Evolutionary conservation across 176 grass and related monocot genomes (phyloP), one percentile per base, ranked within the genome.

Genomic region (Cocos nucifera): DNA sequence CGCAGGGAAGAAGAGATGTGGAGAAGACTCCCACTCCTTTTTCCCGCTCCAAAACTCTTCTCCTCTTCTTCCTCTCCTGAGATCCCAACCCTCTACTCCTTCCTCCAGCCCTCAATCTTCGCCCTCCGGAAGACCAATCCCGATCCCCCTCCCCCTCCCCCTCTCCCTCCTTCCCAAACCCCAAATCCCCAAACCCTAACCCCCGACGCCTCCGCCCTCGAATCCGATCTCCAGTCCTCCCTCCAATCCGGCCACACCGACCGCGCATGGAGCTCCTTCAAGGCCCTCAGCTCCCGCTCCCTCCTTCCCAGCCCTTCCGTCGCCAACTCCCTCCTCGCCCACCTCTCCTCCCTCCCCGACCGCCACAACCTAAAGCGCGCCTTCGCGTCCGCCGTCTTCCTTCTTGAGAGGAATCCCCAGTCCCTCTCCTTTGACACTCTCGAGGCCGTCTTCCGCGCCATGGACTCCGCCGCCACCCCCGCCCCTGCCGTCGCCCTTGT

Each of bases 71-170:
- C 83, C 22, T 18, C 25, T 8, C 48, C 76, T 19, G 82, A 81
- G 64, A 85, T 88, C 68, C 92, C 92, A 49, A 87, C 73, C 23
- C 17, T 91, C 62, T 91, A 97, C 53, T 97, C 92, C 75, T 97
- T 97, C 65, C 87, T 97, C 55, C 84, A 97, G 80, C 88, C 79
- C 9, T 83, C 81, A 62, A 73, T 90, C 80, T 90, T 82, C 78
- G 83, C 83, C 17, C 82, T 80, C 51, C 82, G 78, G 16, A 44
- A 14, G 35, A 44, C 73, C 53, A 75, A 67, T 56, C 59, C 76
- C 50, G 39, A 64, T 58, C 17, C 69, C 61, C 15, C 56, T 26
- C 35, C 69, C 49, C 16, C 77, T 17, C 28, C 23, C 49, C 16
- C 77, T 17, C 28, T 20, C 1, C 32, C 26, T 27, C 50, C 76